Conservation (phyloP, 2,329 filamentous ascomycete species). For the Sporothrix dimorphospora region DNA sequence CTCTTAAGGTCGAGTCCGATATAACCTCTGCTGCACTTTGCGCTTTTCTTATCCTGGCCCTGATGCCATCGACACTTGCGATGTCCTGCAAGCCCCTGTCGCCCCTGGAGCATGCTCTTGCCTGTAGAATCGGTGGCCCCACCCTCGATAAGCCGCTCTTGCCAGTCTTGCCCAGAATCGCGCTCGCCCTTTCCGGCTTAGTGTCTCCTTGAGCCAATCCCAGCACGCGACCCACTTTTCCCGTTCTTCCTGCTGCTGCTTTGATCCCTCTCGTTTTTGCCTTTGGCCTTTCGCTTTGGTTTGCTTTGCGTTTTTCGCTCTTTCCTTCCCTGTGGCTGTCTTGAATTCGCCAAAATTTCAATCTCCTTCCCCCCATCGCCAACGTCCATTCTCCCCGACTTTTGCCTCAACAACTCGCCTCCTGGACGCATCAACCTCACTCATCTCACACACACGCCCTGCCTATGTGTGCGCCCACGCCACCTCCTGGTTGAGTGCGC, state of each 20-base stretch:
- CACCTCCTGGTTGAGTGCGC: constrained; percentile 32
- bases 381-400: constrained; percentile 7
- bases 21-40: background rate
- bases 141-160: constrained; percentile 29
- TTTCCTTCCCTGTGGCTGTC: constrained; percentile 12
- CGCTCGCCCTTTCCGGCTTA: constrained; percentile 26
- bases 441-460: background rate
- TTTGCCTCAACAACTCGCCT: constrained; percentile 29
- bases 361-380: constrained; percentile 22
- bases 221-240: constrained; percentile 14
- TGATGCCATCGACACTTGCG: background rate
- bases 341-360: constrained; percentile 33
- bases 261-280: constrained; percentile 23
- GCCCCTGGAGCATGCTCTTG: background rate
- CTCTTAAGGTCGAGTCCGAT: background rate
- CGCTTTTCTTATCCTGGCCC: background rate
- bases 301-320: constrained; percentile 20
- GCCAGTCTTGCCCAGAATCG: constrained; percentile 2
- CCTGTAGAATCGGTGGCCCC: constrained; percentile 22
- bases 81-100: background rate
- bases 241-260: constrained; percentile 17
- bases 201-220: constrained; percentile 24
- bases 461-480: constrained; percentile 25
- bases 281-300: constrained; percentile 26
- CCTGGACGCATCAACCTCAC: constrained; percentile 6